phyloP scores from a whole-genome alignment of 2,329 filamentous ascomycete genomes.

The Pseudonectria foliicola region DNA sequence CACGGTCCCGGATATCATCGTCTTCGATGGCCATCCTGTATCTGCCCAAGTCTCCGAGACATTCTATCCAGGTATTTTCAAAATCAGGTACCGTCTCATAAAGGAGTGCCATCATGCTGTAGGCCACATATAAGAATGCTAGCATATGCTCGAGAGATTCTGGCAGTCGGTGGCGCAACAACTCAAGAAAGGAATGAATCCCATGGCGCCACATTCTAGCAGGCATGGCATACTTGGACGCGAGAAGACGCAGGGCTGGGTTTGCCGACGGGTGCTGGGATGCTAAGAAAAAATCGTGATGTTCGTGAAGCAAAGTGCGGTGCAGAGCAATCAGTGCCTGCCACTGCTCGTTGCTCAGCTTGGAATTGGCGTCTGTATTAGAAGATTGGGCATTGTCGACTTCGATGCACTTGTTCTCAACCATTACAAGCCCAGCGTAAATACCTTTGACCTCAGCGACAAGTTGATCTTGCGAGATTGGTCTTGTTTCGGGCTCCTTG shows the following conservation, averaged over 20 bases:
- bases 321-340: conserved; percentile 78
- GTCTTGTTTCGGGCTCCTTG: conserved; percentile 38
- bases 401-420: conserved; percentile 81
- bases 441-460: conserved; percentile 77
- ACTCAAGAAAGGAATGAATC: conserved; percentile 77
- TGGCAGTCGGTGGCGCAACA: conserved; percentile 68
- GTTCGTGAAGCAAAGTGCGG: conserved; percentile 70
- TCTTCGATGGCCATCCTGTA: conserved; percentile 91
- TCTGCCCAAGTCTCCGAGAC: conserved; percentile 75
- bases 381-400: conserved; percentile 59
- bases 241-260: conserved; percentile 57
- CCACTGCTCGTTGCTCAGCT: conserved; percentile 65
- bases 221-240: conserved; percentile 83
- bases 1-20: conserved; percentile 64
- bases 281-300: conserved; percentile 81
- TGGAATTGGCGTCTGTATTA: conserved; percentile 33
- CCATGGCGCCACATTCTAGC: conserved; percentile 91
- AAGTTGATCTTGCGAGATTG: conserved; percentile 71
- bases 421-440: conserved; percentile 76
- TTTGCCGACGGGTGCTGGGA: conserved; percentile 78
- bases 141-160: conserved; percentile 82
- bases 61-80: conserved; percentile 89
- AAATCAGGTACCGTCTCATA: conserved; percentile 81
- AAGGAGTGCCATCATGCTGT: conserved; percentile 80
- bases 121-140: conserved; percentile 80